phyloP scores from a whole-genome alignment of 176 grass and related monocot genomes.

The Zizania latifolia region DNA sequence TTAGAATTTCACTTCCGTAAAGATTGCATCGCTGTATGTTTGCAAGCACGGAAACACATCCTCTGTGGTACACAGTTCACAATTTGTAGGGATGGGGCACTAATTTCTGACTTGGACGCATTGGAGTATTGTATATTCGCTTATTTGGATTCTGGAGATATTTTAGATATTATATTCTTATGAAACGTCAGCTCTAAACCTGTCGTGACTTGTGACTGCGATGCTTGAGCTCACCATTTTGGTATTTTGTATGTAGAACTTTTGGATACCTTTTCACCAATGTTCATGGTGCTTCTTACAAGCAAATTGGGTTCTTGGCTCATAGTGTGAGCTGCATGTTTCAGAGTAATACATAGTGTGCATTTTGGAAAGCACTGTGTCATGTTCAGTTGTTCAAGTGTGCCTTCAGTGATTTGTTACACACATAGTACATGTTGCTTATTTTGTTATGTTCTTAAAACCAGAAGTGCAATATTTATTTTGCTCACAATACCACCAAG shows the following conservation, averaged over 20 bases:
- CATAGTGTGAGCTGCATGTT: not conserved
- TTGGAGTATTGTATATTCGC: not conserved
- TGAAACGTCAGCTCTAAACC: not conserved
- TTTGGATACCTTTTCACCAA: not conserved
- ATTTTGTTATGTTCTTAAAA: not conserved
- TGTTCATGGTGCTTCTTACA: not conserved
- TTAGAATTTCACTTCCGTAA: not conserved
- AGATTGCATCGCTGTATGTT: not conserved
- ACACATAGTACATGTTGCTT: not conserved
- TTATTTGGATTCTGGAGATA: not conserved
- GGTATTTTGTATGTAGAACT: not conserved
- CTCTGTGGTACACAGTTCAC: not conserved
- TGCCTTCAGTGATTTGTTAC: not conserved
- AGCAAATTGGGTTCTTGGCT: not conserved
- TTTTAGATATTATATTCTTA: not conserved
- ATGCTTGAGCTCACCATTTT: not conserved
- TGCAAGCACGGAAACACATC: not conserved
- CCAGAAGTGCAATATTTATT: not conserved
- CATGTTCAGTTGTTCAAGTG: not conserved
- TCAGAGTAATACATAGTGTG: not conserved
- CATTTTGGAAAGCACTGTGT: not conserved
- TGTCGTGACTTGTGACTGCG: not conserved
- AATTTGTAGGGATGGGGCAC: not conserved
- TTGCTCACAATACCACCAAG: not conserved
- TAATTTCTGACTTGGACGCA: not conserved